These are phyloP conservation scores for carrot (Daucus carota) DNA, from an alignment of 129 eudicot species.

Conservation along the genomic window DH1_v3.0 NC_030389.2:45314001-45314500, in stretches of 20 bases:
- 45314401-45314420: slow-evolving; percentile 42
- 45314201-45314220: slow-evolving; percentile 31
- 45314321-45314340: slow-evolving; percentile 18
- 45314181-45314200: slow-evolving; percentile 22
- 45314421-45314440: slow-evolving; percentile 3
- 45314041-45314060: neutral
- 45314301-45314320: slow-evolving; percentile 24
- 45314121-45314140: neutral
- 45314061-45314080: no score
- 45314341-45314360: slow-evolving; percentile 15
- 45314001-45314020: neutral
- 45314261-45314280: slow-evolving; percentile 54
- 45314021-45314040: neutral
- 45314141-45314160: neutral
- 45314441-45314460: neutral
- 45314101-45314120: neutral
- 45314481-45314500: neutral
- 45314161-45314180: neutral
- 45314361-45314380: slow-evolving; percentile 15
- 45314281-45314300: slow-evolving; percentile 47
- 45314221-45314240: slow-evolving; percentile 31
- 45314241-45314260: slow-evolving; percentile 43
- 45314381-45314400: slow-evolving; percentile 37
- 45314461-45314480: neutral
- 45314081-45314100: neutral